These are phyloP conservation scores for Rhizopus stolonifer DNA, from an alignment of 371 early-diverging fungal species.

Conservation along the genomic window DNA sequence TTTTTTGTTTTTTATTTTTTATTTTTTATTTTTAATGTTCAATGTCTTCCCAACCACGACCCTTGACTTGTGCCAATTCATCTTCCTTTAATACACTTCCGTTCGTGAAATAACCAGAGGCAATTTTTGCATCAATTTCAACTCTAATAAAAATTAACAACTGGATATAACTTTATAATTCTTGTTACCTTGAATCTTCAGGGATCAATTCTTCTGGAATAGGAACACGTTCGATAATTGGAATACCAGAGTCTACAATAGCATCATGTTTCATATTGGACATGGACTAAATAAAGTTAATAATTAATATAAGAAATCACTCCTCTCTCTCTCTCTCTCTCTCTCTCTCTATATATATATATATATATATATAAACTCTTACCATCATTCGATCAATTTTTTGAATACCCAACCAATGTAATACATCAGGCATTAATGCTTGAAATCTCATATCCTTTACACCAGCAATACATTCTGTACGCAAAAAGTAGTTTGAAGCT, in stretches of 20 bases:
- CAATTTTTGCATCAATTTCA: slow-evolving; percentile 97
- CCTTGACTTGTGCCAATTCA: slow-evolving; percentile 70
- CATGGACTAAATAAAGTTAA: not conserved
- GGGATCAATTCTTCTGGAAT: slow-evolving; percentile 92
- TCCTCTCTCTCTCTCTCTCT: too few relatives aligned
- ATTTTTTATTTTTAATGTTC: slow-evolving; percentile 47
- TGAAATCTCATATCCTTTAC: slow-evolving; percentile 98
- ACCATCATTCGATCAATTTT: slow-evolving; percentile 94
- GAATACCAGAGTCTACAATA: slow-evolving; percentile 88
- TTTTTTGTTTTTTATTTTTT: too few relatives aligned
- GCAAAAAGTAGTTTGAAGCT: slow-evolving; percentile 86
- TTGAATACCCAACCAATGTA: slow-evolving; percentile 95
- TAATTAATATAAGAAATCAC: too few relatives aligned
- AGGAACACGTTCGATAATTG: slow-evolving; percentile 85
- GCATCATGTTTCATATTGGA: slow-evolving; percentile 85
- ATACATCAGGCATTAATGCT: slow-evolving; percentile 95
- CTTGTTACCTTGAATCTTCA: slow-evolving; percentile 71
- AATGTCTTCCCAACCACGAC: slow-evolving; percentile 84
- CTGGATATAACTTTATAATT: not conserved
- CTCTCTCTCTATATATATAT: too few relatives aligned
- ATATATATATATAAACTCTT: slow-evolving; percentile 15
- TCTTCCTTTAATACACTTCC: slow-evolving; percentile 58
- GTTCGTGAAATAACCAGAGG: slow-evolving; percentile 89
- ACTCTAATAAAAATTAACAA: slow-evolving; percentile 69
- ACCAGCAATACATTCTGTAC: slow-evolving; percentile 94